phyloP scores from a whole-genome alignment of 2,329 filamentous ascomycete genomes.

The Apiospora sp. region DNA sequence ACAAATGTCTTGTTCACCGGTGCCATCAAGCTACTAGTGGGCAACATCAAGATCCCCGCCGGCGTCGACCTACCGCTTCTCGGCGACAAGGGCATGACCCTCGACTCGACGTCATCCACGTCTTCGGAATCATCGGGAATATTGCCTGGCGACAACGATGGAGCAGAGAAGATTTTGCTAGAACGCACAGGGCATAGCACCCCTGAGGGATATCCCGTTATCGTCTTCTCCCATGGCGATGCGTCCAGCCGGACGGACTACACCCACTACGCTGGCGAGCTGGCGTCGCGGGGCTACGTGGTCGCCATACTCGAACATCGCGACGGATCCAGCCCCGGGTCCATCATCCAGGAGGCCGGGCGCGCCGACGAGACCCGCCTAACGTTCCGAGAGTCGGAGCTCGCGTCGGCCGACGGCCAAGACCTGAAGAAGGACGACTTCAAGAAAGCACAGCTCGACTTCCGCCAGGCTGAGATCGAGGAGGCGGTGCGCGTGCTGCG shows the following conservation, averaged over 20 bases:
- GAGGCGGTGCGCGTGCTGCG: conserved; percentile 52
- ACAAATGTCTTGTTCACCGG: conserved; percentile 52
- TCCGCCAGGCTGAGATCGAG: conserved; percentile 59
- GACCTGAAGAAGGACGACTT: conserved; percentile 43
- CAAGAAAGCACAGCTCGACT: conserved; percentile 56
- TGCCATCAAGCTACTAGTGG: conserved; percentile 51
- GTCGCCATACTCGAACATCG: conserved; percentile 61
- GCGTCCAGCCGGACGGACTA: conserved; percentile 60
- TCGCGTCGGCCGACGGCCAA: conserved; percentile 43
- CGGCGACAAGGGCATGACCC: conserved; percentile 29
- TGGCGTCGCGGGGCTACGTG: conserved; percentile 58
- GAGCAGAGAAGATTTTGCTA: conserved; percentile 35
- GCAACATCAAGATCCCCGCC: conserved; percentile 55
- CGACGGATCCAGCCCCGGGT: conserved; percentile 59
- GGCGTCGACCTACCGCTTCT: conserved; percentile 54
- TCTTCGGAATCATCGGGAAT: neutral
- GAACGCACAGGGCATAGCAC: conserved; percentile 25
- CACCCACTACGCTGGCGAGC: conserved; percentile 58
- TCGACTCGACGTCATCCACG: neutral
- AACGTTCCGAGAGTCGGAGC: conserved; percentile 47
- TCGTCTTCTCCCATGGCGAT: conserved; percentile 62
- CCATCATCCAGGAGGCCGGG: conserved; percentile 45
- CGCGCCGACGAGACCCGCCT: conserved; percentile 42
- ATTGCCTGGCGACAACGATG: conserved; percentile 25
- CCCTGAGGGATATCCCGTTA: conserved; percentile 47